Percentiles rank a stretch among this genome's conserved stretches.
Conservation (phyloP, 1,284 basidiomycete species). For the Melampsora americana region DNA sequence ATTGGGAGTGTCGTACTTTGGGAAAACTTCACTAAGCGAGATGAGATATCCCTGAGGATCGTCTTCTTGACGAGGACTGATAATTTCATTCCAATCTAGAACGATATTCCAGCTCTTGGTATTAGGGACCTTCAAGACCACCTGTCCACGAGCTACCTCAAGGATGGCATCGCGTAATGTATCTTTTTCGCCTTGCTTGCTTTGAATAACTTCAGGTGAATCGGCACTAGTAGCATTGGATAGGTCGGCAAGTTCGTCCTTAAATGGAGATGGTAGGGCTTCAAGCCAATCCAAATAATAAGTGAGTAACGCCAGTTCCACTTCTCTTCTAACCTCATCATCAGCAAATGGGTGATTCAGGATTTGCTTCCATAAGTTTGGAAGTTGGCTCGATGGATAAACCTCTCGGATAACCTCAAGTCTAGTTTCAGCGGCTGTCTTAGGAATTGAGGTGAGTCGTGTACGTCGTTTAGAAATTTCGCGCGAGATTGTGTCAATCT, state of each 20-base stretch:
- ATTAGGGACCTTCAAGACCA: slow-evolving; percentile 71
- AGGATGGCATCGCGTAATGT: slow-evolving; percentile 64
- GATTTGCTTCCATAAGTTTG: slow-evolving; percentile 67
- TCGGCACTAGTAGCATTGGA: slow-evolving; percentile 52
- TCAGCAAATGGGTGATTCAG: slow-evolving; percentile 74
- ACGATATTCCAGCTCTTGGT: slow-evolving; percentile 73
- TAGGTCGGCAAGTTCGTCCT: slow-evolving; percentile 53
- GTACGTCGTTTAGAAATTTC: slow-evolving; percentile 74
- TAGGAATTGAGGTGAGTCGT: slow-evolving; percentile 64
- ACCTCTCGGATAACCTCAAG: slow-evolving; percentile 50
- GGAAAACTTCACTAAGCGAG: slow-evolving; percentile 18
- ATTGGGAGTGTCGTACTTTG: slow-evolving; percentile 10
- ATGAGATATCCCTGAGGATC: slow-evolving; percentile 40
- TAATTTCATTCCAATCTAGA: slow-evolving; percentile 71
- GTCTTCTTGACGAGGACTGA: slow-evolving; percentile 12
- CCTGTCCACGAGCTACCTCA: slow-evolving; percentile 67
- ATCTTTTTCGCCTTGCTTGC: slow-evolving; percentile 56
- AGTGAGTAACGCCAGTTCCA: slow-evolving; percentile 68
- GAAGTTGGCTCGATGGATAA: slow-evolving; percentile 60
- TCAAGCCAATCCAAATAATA: slow-evolving; percentile 64
- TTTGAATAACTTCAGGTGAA: slow-evolving; percentile 45
- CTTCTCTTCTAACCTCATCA: slow-evolving; percentile 63
- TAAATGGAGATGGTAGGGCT: slow-evolving; percentile 59
- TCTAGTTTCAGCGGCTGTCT: slow-evolving; percentile 52
- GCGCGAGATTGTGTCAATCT: slow-evolving; percentile 29